Percentiles rank a stretch among this genome's conserved stretches.
Evolutionary conservation across 2,329 filamentous ascomycete species (phyloP).

Genomic region (Fusarium luffae): DNA sequence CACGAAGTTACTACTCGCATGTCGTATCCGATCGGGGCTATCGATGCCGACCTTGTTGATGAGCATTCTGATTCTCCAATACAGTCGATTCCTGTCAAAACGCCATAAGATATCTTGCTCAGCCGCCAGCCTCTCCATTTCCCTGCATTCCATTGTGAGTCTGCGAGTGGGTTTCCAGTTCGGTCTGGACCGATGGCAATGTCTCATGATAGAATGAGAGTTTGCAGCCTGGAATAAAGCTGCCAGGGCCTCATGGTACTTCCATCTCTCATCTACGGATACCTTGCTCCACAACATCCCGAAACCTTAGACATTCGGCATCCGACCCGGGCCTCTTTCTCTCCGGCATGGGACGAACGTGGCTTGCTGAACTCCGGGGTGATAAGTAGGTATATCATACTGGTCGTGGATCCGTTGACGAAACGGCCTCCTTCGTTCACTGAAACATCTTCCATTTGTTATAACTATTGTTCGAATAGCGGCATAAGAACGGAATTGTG

Average conservation of each 20-base stretch:
- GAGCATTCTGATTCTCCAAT: background rate
- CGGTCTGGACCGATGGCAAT: background rate
- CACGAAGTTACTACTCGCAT: background rate
- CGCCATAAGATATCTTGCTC: background rate
- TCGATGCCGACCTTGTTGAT: background rate
- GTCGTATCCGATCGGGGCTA: background rate
- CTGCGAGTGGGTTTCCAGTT: background rate
- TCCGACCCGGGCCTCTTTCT: background rate
- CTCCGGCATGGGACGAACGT: constrained; percentile 24
- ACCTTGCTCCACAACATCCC: background rate
- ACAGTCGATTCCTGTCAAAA: background rate
- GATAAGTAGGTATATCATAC: background rate
- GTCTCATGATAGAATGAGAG: constrained; percentile 7
- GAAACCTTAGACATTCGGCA: constrained; percentile 9
- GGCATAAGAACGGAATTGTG: background rate
- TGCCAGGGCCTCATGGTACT: background rate
- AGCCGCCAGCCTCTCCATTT: constrained; percentile 9
- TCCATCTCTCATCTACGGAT: background rate
- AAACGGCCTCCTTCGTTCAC: background rate
- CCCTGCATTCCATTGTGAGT: background rate
- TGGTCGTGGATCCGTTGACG: background rate
- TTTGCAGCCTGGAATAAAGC: background rate
- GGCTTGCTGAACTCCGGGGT: constrained; percentile 7
- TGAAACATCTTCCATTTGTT: background rate
- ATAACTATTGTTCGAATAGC: background rate